Percentiles rank a stretch among this genome's conserved stretches.
Evolutionary conservation across 805 yeast species (phyloP).

Genomic region (Candida sonorensis): DNA sequence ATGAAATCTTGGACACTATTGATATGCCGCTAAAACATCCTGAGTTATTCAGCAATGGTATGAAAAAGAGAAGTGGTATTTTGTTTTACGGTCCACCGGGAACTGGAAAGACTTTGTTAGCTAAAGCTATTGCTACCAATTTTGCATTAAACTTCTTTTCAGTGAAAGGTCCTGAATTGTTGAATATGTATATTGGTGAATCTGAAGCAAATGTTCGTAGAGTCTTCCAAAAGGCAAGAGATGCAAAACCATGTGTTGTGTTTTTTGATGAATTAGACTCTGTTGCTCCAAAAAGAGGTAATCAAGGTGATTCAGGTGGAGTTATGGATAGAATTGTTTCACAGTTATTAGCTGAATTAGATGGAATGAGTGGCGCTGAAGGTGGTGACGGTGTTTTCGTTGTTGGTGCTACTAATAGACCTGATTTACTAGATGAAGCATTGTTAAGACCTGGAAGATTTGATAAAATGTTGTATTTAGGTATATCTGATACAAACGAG

Average conservation of each 20-base stretch:
- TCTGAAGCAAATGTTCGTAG: slow-evolving; percentile 95
- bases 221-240: slow-evolving; percentile 91
- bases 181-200: slow-evolving; percentile 98
- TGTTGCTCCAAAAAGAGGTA: slow-evolving; percentile 97
- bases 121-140: slow-evolving; percentile 95
- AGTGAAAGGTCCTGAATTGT: slow-evolving; percentile 93
- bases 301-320: slow-evolving; percentile 98
- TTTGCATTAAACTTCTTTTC: slow-evolving; percentile 92
- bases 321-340: slow-evolving; percentile 99
- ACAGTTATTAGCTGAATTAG: slow-evolving; percentile 88
- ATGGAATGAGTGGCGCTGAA: slow-evolving; percentile 86
- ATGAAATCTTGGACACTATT: slow-evolving; percentile 89
- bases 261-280: slow-evolving; percentile 97
- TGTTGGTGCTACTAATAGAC: slow-evolving; percentile 98
- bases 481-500: slow-evolving; percentile 85
- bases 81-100: slow-evolving; percentile 98
- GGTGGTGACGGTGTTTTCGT: slow-evolving; percentile 88
- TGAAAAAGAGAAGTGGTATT: slow-evolving; percentile 91
- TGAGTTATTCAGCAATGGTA: slow-evolving; percentile 77
- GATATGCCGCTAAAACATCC: slow-evolving; percentile 95
- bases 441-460: slow-evolving; percentile 89
- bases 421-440: slow-evolving; percentile 92
- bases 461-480: slow-evolving; percentile 90
- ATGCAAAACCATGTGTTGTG: slow-evolving; percentile 95
- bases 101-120: slow-evolving; percentile 91